A percentile compares a stretch with the other conserved stretches of the same genome.
Evolutionary conservation across 805 yeast genomes (phyloP).

Genomic region (Candida manassasensis): DNA sequence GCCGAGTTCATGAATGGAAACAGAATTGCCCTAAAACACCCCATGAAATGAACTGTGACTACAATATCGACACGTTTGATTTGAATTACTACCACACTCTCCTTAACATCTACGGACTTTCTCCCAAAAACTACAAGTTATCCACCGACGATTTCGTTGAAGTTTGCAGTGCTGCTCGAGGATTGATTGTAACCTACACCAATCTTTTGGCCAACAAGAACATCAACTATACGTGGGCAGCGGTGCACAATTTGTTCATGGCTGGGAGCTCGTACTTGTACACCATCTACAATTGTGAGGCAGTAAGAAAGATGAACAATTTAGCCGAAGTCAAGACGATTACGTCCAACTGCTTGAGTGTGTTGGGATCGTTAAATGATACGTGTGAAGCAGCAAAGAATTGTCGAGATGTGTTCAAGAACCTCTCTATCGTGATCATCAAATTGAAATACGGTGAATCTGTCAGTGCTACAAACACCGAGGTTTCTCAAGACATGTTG

Average conservation of each 20-base stretch:
- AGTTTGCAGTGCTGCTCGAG: constrained; percentile 60
- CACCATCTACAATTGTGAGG: constrained; percentile 66
- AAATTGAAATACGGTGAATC: constrained; percentile 47
- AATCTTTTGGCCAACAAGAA: constrained; percentile 51
- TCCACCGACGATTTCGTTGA: constrained; percentile 49
- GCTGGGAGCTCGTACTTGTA: constrained; percentile 84
- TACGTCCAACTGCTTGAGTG: constrained; percentile 52
- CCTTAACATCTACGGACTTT: constrained; percentile 68
- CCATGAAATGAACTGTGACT: constrained; percentile 65
- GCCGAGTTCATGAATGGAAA: constrained; percentile 61
- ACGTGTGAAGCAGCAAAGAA: constrained; percentile 74
- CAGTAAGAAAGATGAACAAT: constrained; percentile 42
- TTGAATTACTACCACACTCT: constrained; percentile 75
- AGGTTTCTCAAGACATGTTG: constrained; percentile 18
- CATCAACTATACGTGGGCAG: constrained; percentile 89
- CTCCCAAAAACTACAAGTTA: constrained; percentile 61
- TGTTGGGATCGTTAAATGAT: constrained; percentile 57
- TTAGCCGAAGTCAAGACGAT: constrained; percentile 42
- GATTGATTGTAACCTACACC: constrained; percentile 59
- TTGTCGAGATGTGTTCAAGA: constrained; percentile 68
- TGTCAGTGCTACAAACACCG: constrained; percentile 12
- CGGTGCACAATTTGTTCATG: constrained; percentile 83
- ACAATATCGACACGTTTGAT: constrained; percentile 63
- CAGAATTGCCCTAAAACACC: constrained; percentile 49
- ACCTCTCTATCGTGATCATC: constrained; percentile 66